Conservation (phyloP, 352 stramenopile species). For the Pseudoperonospora humuli region DNA sequence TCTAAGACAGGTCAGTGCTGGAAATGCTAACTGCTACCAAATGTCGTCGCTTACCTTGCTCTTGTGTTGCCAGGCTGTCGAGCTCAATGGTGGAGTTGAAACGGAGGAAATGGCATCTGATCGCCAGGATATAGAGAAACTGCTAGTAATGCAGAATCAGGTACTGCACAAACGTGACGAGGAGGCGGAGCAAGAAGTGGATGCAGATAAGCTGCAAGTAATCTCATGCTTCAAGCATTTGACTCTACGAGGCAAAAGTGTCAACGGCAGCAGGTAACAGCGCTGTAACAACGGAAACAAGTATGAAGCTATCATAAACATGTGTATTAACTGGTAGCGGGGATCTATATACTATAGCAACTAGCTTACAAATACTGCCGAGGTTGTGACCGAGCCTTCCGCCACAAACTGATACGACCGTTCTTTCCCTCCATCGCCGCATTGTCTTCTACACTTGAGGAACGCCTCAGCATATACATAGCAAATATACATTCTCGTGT, state of each 20-base stretch:
- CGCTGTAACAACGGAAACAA: conserved; percentile 7
- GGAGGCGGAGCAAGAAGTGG: conserved; percentile 25
- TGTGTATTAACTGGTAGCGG: conserved; percentile 17
- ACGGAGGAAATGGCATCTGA: conserved; percentile 44
- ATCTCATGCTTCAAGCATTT: conserved; percentile 71
- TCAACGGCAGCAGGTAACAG: neutral
- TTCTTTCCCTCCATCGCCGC: conserved; percentile 15
- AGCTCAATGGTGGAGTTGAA: conserved; percentile 24
- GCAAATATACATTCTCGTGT: conserved; percentile 30
- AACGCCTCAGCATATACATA: conserved; percentile 27
- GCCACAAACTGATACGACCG: conserved; percentile 4
- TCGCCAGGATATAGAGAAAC: conserved; percentile 33
- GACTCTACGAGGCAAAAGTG: conserved; percentile 38
- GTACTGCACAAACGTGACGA: conserved; percentile 37
- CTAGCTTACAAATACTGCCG: conserved; percentile 34
- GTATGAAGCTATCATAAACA: conserved; percentile 19
- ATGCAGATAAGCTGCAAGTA: conserved; percentile 47
- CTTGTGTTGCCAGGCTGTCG: conserved; percentile 31
- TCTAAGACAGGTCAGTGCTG: conserved; percentile 33
- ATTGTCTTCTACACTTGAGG: conserved; percentile 5
- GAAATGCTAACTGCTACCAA: neutral
- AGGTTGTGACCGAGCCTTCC: neutral
- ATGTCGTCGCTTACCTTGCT: neutral
- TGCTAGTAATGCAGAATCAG: conserved; percentile 30
- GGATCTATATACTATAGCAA: conserved; percentile 33